phyloP scores from a whole-genome alignment of 495 filamentous ascomycete species.

The Oidiodendron maius region DNA sequence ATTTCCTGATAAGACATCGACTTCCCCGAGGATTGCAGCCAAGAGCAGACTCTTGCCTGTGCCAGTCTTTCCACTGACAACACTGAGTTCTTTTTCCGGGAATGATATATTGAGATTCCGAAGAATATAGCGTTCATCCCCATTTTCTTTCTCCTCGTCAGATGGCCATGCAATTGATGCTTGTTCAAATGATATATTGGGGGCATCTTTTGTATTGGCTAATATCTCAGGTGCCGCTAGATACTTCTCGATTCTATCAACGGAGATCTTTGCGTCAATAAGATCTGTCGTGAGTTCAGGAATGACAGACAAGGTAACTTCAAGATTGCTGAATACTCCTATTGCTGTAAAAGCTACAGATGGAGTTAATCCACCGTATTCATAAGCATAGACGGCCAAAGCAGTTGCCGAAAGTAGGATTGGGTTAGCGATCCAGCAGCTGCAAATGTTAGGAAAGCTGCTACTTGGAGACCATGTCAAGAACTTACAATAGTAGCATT shows the following conservation, averaged over 20 bases:
- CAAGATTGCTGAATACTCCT: slow-evolving; percentile 65
- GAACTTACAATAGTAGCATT: slow-evolving; percentile 17
- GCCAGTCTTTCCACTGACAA: slow-evolving; percentile 64
- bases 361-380: slow-evolving; percentile 56
- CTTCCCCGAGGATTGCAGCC: slow-evolving; percentile 59
- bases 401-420: slow-evolving; percentile 68
- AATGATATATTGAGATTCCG: slow-evolving; percentile 58
- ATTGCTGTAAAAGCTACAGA: slow-evolving; percentile 80
- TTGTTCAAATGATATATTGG: slow-evolving; percentile 58
- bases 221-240: slow-evolving; percentile 61
- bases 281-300: slow-evolving; percentile 68
- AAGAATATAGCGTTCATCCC: slow-evolving; percentile 53
- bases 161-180: slow-evolving; percentile 75
- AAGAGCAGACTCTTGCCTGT: slow-evolving; percentile 64
- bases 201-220: slow-evolving; percentile 46
- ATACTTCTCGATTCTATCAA: slow-evolving; percentile 68
- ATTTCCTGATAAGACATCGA: slow-evolving; percentile 45
- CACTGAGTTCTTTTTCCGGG: slow-evolving; percentile 60
- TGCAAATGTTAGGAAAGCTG: too few relatives aligned
- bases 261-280: slow-evolving; percentile 67
- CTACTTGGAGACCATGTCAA: too few relatives aligned
- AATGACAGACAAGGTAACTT: slow-evolving; percentile 61
- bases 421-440: slow-evolving; percentile 69
- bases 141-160: slow-evolving; percentile 41
- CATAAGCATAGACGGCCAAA: slow-evolving; percentile 58